Evolutionary conservation across 2,329 filamentous ascomycete genomes (phyloP), one percentile per base, ranked within the genome.

Genomic region (Fusarium sp.): DNA sequence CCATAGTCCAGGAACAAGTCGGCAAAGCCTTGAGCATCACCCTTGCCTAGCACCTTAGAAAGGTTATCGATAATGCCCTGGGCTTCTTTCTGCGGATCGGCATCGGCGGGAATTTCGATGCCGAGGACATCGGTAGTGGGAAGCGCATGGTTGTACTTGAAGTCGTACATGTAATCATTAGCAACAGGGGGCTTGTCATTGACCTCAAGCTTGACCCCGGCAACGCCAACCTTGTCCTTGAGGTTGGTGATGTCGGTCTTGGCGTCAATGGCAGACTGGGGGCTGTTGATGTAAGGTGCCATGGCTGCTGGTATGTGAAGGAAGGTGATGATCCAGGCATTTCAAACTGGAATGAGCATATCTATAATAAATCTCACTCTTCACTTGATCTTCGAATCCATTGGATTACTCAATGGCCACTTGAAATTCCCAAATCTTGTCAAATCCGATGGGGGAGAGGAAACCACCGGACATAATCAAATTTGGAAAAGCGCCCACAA

Each of bases 121-220:
- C 80, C 81, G 56, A 81, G 74, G 40, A 78, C 65, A 56, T 74
- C 63, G 72, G 82, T n/a, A n/a, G 54, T 24, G 20, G 70, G 70
- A 10, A 84, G 80, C n/a, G 62, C 38, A 61, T 82, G 80, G 58
- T 83, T 84, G 76, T 82, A 83, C 71, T 82, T 82, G 78, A 84
- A 84, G 61, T 82, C 82, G 70, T 84, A 84, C 82, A 84, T 84
- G 73, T 79, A 84, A 70, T 83, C 73, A 66, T 84, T 82, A 5
- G 82, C 81, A 14, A 84, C 80, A 45, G 42, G 42, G 13, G 70
- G 70, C 42, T 52, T 62, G 9, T 31, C 42, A 10, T 42, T 63
- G n/a, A 50, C 56, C 37, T 64, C 50, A 52, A 57, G 38, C 35
- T 64, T 64, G 22, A 64, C 62, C 24, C 45, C 35, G 20, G 20